A percentile compares a stretch with the other conserved stretches of the same genome.
These are phyloP conservation scores for Debaryomyces psychrophilus DNA, from an alignment of 1,139 yeast species.

Conservation along the genomic window DNA sequence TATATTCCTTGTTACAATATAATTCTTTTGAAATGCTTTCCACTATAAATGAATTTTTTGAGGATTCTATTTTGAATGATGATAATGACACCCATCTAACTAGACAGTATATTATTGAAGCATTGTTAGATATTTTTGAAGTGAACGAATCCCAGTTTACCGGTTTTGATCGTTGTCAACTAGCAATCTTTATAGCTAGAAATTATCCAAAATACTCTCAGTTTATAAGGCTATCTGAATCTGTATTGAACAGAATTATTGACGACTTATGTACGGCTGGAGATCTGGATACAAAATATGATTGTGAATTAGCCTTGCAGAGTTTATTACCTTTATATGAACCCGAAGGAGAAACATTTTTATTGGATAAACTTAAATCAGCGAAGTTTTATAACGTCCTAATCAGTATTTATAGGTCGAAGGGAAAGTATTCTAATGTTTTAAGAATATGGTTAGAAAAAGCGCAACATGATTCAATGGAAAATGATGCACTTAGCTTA, in stretches of 20 bases:
- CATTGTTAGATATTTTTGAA: constrained; percentile 56
- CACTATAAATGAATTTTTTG: constrained; percentile 76
- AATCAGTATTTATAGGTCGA: constrained; percentile 56
- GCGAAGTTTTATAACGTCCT: constrained; percentile 62
- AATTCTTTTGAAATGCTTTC: constrained; percentile 63
- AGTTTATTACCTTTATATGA: constrained; percentile 64
- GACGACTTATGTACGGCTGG: constrained; percentile 52
- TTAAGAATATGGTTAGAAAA: constrained; percentile 38
- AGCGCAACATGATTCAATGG: constrained; percentile 12
- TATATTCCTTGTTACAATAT: constrained; percentile 49
- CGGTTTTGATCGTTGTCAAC: constrained; percentile 39
- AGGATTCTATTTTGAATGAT: constrained; percentile 67
- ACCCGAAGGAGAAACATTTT: constrained; percentile 51
- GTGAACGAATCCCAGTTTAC: constrained; percentile 33
- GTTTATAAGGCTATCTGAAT: constrained; percentile 69
- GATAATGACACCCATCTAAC: constrained; percentile 43
- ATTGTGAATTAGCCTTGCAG: constrained; percentile 74
- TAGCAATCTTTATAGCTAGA: constrained; percentile 72
- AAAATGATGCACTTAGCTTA: constrained; percentile 20
- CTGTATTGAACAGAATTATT: constrained; percentile 51
- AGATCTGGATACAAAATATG: constrained; percentile 45
- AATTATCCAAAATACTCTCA: constrained; percentile 82
- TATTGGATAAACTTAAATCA: constrained; percentile 55
- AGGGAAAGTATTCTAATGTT: constrained; percentile 56
- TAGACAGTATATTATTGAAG: constrained; percentile 70